phyloP scores from a whole-genome alignment of 2,329 filamentous ascomycete species.

The Chrysoporthe cubensis region DNA sequence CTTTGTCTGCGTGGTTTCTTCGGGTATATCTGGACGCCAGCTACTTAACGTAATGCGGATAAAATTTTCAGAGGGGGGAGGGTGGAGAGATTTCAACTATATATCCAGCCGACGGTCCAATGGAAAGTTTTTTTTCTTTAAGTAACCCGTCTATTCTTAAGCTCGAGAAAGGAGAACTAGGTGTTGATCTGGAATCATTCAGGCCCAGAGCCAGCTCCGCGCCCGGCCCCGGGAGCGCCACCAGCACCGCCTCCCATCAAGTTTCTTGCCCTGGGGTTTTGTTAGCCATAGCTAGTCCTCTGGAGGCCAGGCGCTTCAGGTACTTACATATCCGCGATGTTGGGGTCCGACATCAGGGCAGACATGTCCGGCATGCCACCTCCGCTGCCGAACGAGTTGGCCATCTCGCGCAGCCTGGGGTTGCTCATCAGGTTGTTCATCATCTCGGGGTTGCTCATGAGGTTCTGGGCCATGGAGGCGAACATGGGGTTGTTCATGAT shows the following conservation, averaged over 20 bases:
- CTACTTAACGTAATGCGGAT: not conserved
- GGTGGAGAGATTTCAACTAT: not conserved
- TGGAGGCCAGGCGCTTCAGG: not conserved
- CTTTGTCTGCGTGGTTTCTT: not conserved
- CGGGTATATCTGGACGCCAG: conserved; percentile 1
- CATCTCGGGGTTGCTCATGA: conserved; percentile 96
- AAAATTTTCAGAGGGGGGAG: not conserved
- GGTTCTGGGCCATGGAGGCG: conserved; percentile 91
- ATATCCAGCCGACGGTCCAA: not conserved
- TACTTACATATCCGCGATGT: conserved; percentile 88
- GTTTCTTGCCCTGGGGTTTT: conserved; percentile 34
- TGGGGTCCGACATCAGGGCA: conserved; percentile 88
- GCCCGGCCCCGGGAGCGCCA: conserved; percentile 32
- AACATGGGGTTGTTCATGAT: conserved; percentile 99
- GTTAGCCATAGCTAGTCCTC: conserved; percentile 10
- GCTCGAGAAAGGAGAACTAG: not conserved
- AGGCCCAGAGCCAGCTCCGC: conserved; percentile 19
- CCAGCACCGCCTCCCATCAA: conserved; percentile 36
- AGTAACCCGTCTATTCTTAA: not conserved
- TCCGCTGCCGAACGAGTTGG: conserved; percentile 73
- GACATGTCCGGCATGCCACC: conserved; percentile 89
- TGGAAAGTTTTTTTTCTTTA: not conserved
- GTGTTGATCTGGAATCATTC: not conserved
- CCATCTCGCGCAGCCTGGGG: conserved; percentile 86
- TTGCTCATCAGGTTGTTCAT: conserved; percentile 95